A percentile compares a stretch with the other conserved stretches of the same genome.
These are phyloP conservation scores for Chaetomium olivaceum DNA, from an alignment of 2,329 filamentous ascomycete genomes.

Conservation along the genomic window DNA sequence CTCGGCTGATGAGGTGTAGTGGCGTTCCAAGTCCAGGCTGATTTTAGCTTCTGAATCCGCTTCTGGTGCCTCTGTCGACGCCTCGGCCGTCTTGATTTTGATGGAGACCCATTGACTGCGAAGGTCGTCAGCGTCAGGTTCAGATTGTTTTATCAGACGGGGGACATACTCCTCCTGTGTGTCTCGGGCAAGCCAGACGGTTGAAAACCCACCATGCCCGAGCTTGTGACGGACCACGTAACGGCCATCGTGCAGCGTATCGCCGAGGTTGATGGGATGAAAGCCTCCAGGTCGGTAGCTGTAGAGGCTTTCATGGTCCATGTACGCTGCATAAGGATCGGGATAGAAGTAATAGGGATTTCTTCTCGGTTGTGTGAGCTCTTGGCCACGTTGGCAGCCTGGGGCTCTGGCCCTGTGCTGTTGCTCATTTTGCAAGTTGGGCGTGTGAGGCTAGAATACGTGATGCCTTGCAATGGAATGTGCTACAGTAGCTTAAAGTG, in stretches of 20 bases:
- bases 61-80: not conserved
- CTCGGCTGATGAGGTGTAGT: not conserved
- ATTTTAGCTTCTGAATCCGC: not conserved
- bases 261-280: not conserved
- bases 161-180: not conserved
- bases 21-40: not conserved
- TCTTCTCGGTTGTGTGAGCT: not conserved
- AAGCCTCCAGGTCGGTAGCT: not conserved
- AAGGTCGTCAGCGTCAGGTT: not conserved
- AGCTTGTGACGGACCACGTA: conserved; percentile 7
- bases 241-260: not conserved
- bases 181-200: conserved; percentile 7
- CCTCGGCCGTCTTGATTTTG: not conserved
- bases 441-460: not conserved
- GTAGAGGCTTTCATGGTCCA: not conserved
- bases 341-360: not conserved
- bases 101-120: not conserved
- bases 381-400: not conserved
- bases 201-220: not conserved
- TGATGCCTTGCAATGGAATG: too few species aligned
- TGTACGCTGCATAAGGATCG: not conserved
- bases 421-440: not conserved
- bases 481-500: too few species aligned
- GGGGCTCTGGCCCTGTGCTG: not conserved
- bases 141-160: not conserved